Evolutionary conservation across 2,329 filamentous ascomycete species (phyloP).

Genomic region (Dactylonectria macrodidyma): DNA sequence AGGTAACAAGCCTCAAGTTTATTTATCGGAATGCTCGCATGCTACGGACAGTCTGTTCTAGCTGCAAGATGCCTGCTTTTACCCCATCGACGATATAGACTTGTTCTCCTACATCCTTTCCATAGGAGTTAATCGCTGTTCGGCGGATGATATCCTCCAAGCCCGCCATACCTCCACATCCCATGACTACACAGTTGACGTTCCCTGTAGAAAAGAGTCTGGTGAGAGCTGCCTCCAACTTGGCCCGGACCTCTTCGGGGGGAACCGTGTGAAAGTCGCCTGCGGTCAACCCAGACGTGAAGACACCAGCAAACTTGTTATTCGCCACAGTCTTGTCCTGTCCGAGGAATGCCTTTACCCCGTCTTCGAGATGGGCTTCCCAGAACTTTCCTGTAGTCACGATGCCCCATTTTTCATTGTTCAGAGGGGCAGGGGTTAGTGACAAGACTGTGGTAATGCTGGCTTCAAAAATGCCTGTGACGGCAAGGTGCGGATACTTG

Average conservation of each 20-base stretch:
- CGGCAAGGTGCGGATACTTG: slow-evolving; percentile 47
- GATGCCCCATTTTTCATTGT: slow-evolving; percentile 79
- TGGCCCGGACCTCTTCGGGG: slow-evolving; percentile 73
- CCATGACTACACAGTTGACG: slow-evolving; percentile 82
- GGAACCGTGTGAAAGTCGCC: slow-evolving; percentile 82
- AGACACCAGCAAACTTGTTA: slow-evolving; percentile 81
- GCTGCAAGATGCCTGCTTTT: slow-evolving; percentile 75
- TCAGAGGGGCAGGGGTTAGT: slow-evolving; percentile 48
- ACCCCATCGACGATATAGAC: slow-evolving; percentile 86
- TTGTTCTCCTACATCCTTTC: slow-evolving; percentile 66
- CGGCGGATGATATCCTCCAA: slow-evolving; percentile 83
- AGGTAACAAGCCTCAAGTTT: slow-evolving; percentile 15
- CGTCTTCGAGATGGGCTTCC: slow-evolving; percentile 79
- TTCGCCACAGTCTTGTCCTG: slow-evolving; percentile 52
- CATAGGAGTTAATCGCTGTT: slow-evolving; percentile 76
- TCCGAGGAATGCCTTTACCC: slow-evolving; percentile 77
- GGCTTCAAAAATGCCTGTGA: slow-evolving; percentile 87
- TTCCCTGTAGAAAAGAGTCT: slow-evolving; percentile 70
- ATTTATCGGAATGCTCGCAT: slow-evolving; percentile 55
- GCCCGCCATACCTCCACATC: slow-evolving; percentile 93
- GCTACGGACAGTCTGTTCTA: slow-evolving; percentile 69
- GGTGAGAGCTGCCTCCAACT: slow-evolving; percentile 79
- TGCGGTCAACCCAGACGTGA: slow-evolving; percentile 85
- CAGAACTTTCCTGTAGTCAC: slow-evolving; percentile 90
- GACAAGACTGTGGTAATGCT: slow-evolving; percentile 78